These are phyloP conservation scores for Athelia psychrophila DNA, from an alignment of 1,284 basidiomycete species.

Conservation along the genomic window DNA sequence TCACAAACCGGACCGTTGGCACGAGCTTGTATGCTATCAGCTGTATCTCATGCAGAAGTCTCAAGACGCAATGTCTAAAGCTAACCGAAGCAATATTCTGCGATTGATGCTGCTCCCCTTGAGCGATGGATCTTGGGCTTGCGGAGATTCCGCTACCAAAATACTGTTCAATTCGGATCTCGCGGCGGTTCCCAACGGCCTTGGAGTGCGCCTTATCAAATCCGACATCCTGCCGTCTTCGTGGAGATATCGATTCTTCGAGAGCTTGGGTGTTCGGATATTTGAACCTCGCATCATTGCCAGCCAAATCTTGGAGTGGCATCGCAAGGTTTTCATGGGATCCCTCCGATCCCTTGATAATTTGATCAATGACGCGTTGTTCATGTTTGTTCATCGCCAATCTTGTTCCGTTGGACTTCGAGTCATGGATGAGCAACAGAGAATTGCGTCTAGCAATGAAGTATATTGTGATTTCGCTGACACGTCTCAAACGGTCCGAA, in stretches of 20 bases:
- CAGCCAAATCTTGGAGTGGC: background rate
- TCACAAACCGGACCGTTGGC: background rate
- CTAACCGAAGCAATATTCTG: too few relatives aligned
- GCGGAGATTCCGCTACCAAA: background rate
- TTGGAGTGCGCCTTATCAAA: constrained; percentile 9
- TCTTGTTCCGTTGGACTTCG: constrained; percentile 2
- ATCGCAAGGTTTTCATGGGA: background rate
- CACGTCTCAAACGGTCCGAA: background rate
- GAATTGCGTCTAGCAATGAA: background rate
- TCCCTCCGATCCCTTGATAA: background rate
- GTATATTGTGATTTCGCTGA: background rate
- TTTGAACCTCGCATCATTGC: background rate
- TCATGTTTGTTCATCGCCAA: constrained; percentile 13
- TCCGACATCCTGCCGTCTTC: constrained; percentile 5
- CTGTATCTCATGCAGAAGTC: background rate
- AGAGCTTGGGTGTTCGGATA: constrained; percentile 3
- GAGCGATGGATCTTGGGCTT: background rate
- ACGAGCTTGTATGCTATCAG: background rate
- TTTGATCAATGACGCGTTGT: constrained; percentile 9
- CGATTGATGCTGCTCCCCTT: background rate
- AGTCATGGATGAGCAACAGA: constrained; percentile 5
- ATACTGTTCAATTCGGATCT: background rate
- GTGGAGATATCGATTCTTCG: constrained; percentile 9
- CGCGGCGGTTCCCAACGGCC: constrained; percentile 7
- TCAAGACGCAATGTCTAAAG: too few relatives aligned